These are phyloP conservation scores for Phytophthora cryptogea DNA, from an alignment of 352 stramenopile genomes.

Conservation along the genomic window DNA sequence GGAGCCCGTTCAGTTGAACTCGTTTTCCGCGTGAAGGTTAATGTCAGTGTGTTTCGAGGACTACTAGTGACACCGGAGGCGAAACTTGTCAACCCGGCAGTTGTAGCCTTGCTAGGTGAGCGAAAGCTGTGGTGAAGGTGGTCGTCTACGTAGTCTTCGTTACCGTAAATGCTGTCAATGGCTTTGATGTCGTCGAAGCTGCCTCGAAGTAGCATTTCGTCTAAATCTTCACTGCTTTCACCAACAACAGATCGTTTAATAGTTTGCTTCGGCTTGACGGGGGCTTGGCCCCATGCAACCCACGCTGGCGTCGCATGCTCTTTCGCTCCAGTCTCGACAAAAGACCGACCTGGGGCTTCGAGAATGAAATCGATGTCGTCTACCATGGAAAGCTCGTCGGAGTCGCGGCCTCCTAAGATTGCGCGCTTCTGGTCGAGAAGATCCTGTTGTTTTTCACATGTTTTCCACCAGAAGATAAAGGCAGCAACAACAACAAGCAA, in stretches of 20 bases:
- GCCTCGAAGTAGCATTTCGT: constrained; percentile 9
- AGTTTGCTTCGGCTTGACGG: constrained; percentile 11
- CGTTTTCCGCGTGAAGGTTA: constrained; percentile 18
- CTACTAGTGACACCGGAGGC: constrained; percentile 16
- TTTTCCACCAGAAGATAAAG: constrained; percentile 23
- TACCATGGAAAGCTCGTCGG: constrained; percentile 27
- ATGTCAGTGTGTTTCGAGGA: constrained; percentile 19
- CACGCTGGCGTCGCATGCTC: constrained; percentile 9
- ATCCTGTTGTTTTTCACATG: constrained; percentile 9
- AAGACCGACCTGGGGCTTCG: constrained; percentile 15
- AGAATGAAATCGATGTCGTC: constrained; percentile 38
- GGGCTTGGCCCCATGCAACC: constrained; percentile 14
- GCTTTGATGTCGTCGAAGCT: constrained; percentile 17
- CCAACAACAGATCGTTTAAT: constrained; percentile 1
- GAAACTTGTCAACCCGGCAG: constrained; percentile 26
- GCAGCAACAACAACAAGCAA: constrained; percentile 12
- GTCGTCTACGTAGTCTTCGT: constrained; percentile 11
- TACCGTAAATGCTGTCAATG: constrained; percentile 10
- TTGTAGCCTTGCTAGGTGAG: constrained; percentile 27
- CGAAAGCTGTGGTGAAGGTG: constrained; percentile 7
- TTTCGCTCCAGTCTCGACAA: constrained; percentile 11
- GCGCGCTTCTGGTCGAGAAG: constrained; percentile 23
- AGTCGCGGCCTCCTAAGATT: constrained; percentile 24
- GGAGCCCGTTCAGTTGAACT: constrained; percentile 3
- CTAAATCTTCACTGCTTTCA: constrained; percentile 14